These are phyloP conservation scores for Cercospora zeae-maydis DNA, from an alignment of 2,329 filamentous ascomycete species.

Conservation along the genomic window DNA sequence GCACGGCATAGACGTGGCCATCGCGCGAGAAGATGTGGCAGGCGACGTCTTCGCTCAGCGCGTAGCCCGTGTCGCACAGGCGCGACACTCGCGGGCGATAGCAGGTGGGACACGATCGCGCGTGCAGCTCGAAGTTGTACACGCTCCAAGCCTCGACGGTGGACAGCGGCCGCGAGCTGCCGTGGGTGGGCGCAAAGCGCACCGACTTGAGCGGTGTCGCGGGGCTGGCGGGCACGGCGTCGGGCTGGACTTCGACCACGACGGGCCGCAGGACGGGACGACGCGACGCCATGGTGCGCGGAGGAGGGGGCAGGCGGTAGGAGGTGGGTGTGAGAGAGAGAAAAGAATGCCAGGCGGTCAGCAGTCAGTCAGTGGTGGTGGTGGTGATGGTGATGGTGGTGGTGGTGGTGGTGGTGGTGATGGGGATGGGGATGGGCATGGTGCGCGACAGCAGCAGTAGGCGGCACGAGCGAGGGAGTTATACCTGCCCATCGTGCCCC, in stretches of 20 bases:
- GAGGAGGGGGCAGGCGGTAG: neutral
- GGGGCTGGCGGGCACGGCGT: slow-evolving; percentile 23
- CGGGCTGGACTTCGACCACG: slow-evolving; percentile 30
- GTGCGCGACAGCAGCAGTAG: neutral
- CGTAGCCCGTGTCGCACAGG: slow-evolving; percentile 45
- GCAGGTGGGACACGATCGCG: slow-evolving; percentile 45
- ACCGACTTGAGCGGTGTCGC: slow-evolving; percentile 32
- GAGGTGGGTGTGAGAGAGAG: neutral
- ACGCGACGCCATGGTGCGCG: slow-evolving; percentile 18
- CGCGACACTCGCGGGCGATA: slow-evolving; percentile 40
- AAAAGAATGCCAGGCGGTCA: neutral
- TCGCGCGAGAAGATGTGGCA: slow-evolving; percentile 43
- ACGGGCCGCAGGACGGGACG: slow-evolving; percentile 22
- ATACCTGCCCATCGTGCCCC: neutral
- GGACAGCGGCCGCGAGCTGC: slow-evolving; percentile 42
- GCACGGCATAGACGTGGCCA: slow-evolving; percentile 31
- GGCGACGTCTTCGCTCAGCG: slow-evolving; percentile 45
- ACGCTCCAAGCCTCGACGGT: slow-evolving; percentile 45
- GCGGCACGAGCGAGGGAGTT: neutral
- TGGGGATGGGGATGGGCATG: neutral
- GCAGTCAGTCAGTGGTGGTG: neutral
- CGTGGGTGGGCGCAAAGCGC: slow-evolving; percentile 31
- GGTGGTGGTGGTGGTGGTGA: neutral
- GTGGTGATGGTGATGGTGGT: neutral
- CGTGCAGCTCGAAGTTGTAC: slow-evolving; percentile 49